phyloP scores from a whole-genome alignment of 1,284 basidiomycete genomes.

The Ganoderma leucocontextum region DNA sequence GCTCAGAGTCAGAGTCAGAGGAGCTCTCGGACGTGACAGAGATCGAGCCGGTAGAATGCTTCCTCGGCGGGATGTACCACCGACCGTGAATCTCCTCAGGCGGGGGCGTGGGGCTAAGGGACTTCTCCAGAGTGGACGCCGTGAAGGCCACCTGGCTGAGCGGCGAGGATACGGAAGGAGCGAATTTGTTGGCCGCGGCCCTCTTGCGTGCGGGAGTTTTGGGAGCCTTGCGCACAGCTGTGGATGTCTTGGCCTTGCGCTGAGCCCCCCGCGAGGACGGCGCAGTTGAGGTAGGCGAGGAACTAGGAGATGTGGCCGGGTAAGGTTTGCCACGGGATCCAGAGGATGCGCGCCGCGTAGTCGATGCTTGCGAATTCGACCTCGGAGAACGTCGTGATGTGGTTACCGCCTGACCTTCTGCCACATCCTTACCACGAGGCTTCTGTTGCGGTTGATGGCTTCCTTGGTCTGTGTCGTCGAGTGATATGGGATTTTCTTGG shows the following conservation, averaged over 20 bases:
- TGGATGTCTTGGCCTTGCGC: not conserved
- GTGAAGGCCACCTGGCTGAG: slow-evolving; percentile 23
- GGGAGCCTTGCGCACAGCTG: not conserved
- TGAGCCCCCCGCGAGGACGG: not conserved
- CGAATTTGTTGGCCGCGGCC: slow-evolving; percentile 17
- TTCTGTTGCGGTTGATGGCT: not conserved
- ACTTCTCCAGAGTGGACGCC: slow-evolving; percentile 9
- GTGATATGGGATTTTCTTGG: not conserved
- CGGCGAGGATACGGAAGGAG: slow-evolving; percentile 22
- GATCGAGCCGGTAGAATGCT: slow-evolving; percentile 14
- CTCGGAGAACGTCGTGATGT: not conserved
- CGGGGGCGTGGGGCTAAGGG: not conserved
- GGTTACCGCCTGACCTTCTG: not conserved
- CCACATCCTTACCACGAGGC: not conserved
- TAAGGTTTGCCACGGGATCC: not conserved
- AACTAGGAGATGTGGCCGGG: slow-evolving; percentile 1
- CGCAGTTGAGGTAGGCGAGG: not conserved
- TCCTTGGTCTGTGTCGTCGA: not conserved
- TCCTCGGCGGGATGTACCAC: slow-evolving; percentile 11
- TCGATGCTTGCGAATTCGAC: not conserved
- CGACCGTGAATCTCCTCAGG: not conserved
- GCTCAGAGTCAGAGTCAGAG: slow-evolving; percentile 17
- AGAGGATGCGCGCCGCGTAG: not conserved
- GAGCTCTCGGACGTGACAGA: slow-evolving; percentile 17
- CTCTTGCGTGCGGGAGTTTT: slow-evolving; percentile 6